Conservation (phyloP, 805 yeast genomes). For the Pichia phayaonensis region DNA sequence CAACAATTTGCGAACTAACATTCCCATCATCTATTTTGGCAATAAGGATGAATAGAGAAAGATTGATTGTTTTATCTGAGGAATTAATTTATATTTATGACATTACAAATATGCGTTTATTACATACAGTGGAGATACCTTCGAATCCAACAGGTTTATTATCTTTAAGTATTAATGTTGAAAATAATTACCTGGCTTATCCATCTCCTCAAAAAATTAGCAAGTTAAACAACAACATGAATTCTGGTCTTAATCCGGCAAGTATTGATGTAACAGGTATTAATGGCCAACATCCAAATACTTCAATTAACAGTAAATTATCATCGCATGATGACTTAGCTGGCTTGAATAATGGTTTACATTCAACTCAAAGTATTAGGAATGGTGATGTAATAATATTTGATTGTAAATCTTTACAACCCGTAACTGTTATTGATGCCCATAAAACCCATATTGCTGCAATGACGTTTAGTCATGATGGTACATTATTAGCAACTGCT, state of each 20-base stretch:
- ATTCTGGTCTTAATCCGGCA: background rate
- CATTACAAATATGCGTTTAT: conserved; percentile 76
- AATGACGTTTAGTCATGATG: conserved; percentile 65
- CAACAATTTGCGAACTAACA: conserved; percentile 80
- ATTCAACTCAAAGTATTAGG: conserved; percentile 15
- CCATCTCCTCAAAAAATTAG: conserved; percentile 63
- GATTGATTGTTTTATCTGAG: conserved; percentile 73
- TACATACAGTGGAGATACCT: conserved; percentile 64
- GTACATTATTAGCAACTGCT: conserved; percentile 81
- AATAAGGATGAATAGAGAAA: conserved; percentile 72
- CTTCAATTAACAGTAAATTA: background rate
- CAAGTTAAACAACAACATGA: conserved; percentile 17
- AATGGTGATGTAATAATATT: conserved; percentile 78
- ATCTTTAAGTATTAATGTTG: conserved; percentile 48
- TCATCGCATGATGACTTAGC: conserved; percentile 3
- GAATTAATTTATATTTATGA: conserved; percentile 88
- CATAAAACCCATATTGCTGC: conserved; percentile 77
- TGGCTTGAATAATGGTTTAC: background rate
- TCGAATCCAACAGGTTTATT: conserved; percentile 54
- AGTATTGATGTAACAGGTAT: conserved; percentile 3
- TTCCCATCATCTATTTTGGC: conserved; percentile 76
- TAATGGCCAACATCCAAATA: conserved; percentile 13
- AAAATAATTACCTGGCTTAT: conserved; percentile 54
- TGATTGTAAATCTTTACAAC: conserved; percentile 69
- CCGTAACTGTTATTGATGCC: conserved; percentile 81